These are phyloP conservation scores for Calamus simplicifolius DNA, from an alignment of 176 grass and related monocot species.

Conservation along the genomic window DNA sequence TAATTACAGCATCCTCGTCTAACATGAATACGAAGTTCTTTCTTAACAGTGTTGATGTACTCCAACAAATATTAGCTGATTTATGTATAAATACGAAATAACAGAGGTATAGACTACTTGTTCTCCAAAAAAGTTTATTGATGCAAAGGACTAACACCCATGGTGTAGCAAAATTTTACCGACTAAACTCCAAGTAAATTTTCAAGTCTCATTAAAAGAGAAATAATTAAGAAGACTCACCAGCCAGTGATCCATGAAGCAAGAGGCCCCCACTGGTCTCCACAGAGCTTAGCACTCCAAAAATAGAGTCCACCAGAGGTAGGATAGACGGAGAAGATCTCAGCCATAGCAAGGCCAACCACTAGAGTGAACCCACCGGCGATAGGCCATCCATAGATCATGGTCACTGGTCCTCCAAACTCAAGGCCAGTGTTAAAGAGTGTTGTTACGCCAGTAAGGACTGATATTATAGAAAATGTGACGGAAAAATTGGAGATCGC, in stretches of 20 bases:
- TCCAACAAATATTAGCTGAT: too few relatives aligned
- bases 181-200: too few relatives aligned
- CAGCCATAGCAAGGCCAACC: slow-evolving; percentile 18
- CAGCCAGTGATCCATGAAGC: slow-evolving; percentile 25
- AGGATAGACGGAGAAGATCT: slow-evolving; percentile 24
- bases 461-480: slow-evolving; percentile 13
- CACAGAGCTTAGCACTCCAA: slow-evolving; percentile 20
- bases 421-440: slow-evolving; percentile 14
- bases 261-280: slow-evolving; percentile 6
- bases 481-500: slow-evolving; percentile 15
- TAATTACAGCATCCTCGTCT: too few relatives aligned
- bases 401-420: slow-evolving; percentile 16
- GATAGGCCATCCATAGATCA: slow-evolving; percentile 16
- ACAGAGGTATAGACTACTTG: too few relatives aligned
- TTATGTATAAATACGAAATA: too few relatives aligned
- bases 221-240: neutral
- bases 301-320: slow-evolving; percentile 20
- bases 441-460: slow-evolving; percentile 18
- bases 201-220: too few relatives aligned
- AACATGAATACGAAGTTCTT: too few relatives aligned
- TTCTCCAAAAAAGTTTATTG: too few relatives aligned
- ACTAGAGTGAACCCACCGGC: neutral
- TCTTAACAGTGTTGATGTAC: too few relatives aligned
- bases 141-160: too few relatives aligned
- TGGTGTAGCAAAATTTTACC: too few relatives aligned